phyloP scores from a whole-genome alignment of 169 alveolate genomes.

The Prorocentrum cordatum region DNA sequence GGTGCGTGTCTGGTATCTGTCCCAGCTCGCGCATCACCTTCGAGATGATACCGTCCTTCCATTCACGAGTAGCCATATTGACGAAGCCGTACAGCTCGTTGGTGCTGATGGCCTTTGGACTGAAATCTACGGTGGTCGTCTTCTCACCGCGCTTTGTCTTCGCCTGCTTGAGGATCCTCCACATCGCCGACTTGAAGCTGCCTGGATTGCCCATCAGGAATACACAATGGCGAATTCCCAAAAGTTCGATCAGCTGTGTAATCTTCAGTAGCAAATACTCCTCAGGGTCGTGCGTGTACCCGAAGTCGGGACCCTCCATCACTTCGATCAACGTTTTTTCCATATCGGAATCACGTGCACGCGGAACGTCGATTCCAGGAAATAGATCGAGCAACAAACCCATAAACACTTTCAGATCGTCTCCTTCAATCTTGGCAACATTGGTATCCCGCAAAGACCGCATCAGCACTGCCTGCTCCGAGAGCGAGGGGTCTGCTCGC shows the following conservation, averaged over 20 bases:
- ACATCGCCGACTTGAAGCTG: slow-evolving; percentile 88
- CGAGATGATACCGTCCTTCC: slow-evolving; percentile 90
- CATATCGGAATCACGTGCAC: slow-evolving; percentile 85
- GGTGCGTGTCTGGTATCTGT: slow-evolving; percentile 82
- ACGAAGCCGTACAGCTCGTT: slow-evolving; percentile 90
- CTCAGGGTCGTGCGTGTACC: slow-evolving; percentile 75
- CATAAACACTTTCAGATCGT: slow-evolving; percentile 82
- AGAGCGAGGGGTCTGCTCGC: slow-evolving; percentile 85
- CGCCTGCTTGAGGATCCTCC: slow-evolving; percentile 89
- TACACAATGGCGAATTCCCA: slow-evolving; percentile 91
- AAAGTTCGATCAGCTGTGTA: slow-evolving; percentile 86
- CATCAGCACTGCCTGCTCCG: slow-evolving; percentile 89
- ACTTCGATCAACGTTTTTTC: slow-evolving; percentile 79
- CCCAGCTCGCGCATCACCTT: slow-evolving; percentile 83
- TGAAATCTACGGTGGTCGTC: slow-evolving; percentile 86
- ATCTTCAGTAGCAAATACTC: slow-evolving; percentile 86
- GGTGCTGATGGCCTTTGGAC: slow-evolving; percentile 84
- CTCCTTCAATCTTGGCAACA: slow-evolving; percentile 87
- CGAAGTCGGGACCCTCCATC: slow-evolving; percentile 13
- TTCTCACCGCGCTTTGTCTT: slow-evolving; percentile 85
- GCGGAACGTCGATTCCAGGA: slow-evolving; percentile 88
- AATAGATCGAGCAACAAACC: slow-evolving; percentile 83
- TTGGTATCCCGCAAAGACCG: slow-evolving; percentile 89
- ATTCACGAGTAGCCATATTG: slow-evolving; percentile 86
- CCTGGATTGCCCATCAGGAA: slow-evolving; percentile 96